Evolutionary conservation across 441 rosid genomes (phyloP), one percentile per base, ranked within the genome.

Genomic region (Capsella rubella): DNA sequence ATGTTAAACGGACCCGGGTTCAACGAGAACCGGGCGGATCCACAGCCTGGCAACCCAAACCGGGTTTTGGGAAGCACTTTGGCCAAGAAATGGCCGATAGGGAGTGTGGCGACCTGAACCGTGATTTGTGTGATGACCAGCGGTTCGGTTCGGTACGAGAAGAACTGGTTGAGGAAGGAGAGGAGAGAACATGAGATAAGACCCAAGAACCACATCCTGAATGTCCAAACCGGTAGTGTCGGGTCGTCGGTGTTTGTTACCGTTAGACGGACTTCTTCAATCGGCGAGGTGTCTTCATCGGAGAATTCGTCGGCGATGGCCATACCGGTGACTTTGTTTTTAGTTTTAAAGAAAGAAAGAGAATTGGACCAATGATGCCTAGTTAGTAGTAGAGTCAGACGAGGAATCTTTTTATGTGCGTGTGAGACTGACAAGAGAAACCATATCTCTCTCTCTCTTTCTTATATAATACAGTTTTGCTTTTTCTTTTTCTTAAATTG

Each of bases 1-100:
- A 90, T 83, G 80, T 93, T 93, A 77, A 91, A 93, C 16, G 92
- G 89, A 1, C 96, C 97, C 3, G 94, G 91, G 80, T 93, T 93
- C 35, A 93, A 64, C 16, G 97, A 87, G 66, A 89, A 87, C 55
- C 21, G 21, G 34, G 61, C 79, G 1, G 87, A 81, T 56, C 95
- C 97, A 10, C 75, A 77, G 2, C 91, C 94, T 0, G 91, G 88
- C 67, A 92, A 60, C 34, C 78, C 69, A 74, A 89, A 90, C 86
- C 59, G 83, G 51, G 87, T 84, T 29, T 27, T 74, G 5, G 97
- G 94, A 43, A 93, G 81, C 31, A 75, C 84, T 8, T 84, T 80
- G 0, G 91, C 92, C 80, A 93, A 18, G 88, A 89, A 93, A n/a
- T 75, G 91, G 8, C 98, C 97, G 3, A 91, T 60, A 1, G 98